phyloP scores from a whole-genome alignment of 805 yeast species.

The Candida wancherniae region DNA sequence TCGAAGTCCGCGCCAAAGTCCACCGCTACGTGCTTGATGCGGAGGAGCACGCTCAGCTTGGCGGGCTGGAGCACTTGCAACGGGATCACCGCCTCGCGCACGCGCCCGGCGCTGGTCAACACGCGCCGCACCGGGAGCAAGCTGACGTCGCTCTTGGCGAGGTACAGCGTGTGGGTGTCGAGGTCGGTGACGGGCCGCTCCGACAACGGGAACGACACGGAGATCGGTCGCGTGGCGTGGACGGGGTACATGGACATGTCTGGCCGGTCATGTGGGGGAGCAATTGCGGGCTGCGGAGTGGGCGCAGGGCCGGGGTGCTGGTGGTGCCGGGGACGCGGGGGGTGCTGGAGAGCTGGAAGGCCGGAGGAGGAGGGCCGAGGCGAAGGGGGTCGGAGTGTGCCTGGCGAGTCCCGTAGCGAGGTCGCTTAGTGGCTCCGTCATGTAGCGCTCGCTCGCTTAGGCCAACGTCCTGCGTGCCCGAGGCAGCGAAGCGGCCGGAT shows the following conservation, averaged over 20 bases:
- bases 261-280: no score
- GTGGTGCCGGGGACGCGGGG: no score
- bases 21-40: constrained; percentile 15
- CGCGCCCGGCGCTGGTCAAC: background rate
- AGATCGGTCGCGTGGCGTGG: constrained; percentile 1
- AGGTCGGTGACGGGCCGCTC: constrained; percentile 4
- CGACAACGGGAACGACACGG: constrained; percentile 1
- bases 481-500: no score
- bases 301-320: no score
- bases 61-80: constrained; percentile 7
- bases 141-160: constrained; percentile 7
- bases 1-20: constrained; percentile 11
- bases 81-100: constrained; percentile 11
- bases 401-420: no score
- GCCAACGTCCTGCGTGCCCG: no score
- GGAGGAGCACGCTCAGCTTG: constrained; percentile 6
- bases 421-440: no score
- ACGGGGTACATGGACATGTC: background rate
- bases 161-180: constrained; percentile 7
- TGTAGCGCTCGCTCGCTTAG: no score
- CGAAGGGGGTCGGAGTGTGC: no score
- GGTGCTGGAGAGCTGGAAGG: no score
- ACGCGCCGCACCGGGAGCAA: constrained; percentile 13
- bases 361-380: no score
- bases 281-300: no score